Evolutionary conservation across 441 rosid genomes (phyloP), one percentile per base, ranked within the genome.

Genomic region (Jatropha multifida): DNA sequence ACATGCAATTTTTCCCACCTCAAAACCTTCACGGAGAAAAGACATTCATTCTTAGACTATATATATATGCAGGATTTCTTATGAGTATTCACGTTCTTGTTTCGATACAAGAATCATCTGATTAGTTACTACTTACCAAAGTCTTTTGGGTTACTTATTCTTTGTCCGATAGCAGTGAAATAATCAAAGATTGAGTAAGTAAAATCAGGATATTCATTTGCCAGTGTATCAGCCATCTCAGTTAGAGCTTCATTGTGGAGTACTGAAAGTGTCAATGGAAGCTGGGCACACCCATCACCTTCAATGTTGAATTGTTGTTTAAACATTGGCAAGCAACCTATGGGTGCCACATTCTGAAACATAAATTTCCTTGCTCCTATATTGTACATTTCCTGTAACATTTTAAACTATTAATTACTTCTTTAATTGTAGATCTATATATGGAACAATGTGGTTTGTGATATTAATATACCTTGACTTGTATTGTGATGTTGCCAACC

Each of bases 1-100:
- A 26, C 83, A 84, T 4, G 74, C 78, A 0, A 3, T 23, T 6
- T 58, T 59, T 11, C 41, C 82, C 71, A 83, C 86, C 74, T 77
- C 78, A n/a, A 85, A 83, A 65, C 92, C 88, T 83, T 62, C 37
- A 32, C 32, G 32, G 32, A 32, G 2, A 32, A 32, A 32, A 32
- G 32, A 32, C 32, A 32, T 32, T 32, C 0, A 32, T 32, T 32
- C 32, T 32, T 32, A 32, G 32, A 32, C 32, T 32, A 32, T 32
- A 32, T 23, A 23, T 23, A 23, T 32, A 32, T 32, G 1, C 32
- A 32, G 32, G 32, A 32, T 32, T 32, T 32, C 32, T 32, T 2
- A 32, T 32, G 32, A 32, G 32, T 32, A 32, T 32, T 32, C 32
- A 32, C 32, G 32, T 32, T 32, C 32, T 32, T 32, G 32, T 32